phyloP scores from a whole-genome alignment of 176 grass and related monocot species.

The Oryza meridionalis region DNA sequence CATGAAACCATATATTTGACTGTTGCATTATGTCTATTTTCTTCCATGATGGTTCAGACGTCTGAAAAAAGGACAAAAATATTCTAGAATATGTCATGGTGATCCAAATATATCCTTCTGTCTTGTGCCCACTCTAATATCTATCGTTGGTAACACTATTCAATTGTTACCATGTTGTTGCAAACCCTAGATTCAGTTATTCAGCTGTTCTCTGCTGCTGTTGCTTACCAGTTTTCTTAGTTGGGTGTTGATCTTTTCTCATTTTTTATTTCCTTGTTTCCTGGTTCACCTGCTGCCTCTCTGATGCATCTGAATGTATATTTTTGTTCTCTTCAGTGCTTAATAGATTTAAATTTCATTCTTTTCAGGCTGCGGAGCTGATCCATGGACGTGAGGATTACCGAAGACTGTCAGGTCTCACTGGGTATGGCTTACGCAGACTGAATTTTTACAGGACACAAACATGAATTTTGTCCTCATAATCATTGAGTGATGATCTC shows the following conservation, averaged over 20 bases:
- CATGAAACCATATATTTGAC: slow-evolving; percentile 29
- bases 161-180: slow-evolving; percentile 22
- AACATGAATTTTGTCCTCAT: neutral
- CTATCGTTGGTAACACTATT: slow-evolving; percentile 15
- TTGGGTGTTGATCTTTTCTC: slow-evolving; percentile 8
- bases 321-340: slow-evolving; percentile 18
- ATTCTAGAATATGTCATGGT: neutral
- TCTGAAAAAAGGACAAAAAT: slow-evolving; percentile 12
- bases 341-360: slow-evolving; percentile 41
- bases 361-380: slow-evolving; percentile 57
- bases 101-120: slow-evolving; percentile 18
- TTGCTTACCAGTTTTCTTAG: slow-evolving; percentile 18
- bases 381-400: slow-evolving; percentile 60
- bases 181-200: slow-evolving; percentile 8
- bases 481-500: slow-evolving; percentile 19
- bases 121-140: slow-evolving; percentile 8
- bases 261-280: slow-evolving; percentile 8
- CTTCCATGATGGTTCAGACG: slow-evolving; percentile 21
- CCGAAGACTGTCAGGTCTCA: slow-evolving; percentile 36
- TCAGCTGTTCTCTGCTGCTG: slow-evolving; percentile 21
- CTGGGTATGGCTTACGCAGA: slow-evolving; percentile 49
- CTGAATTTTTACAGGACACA: slow-evolving; percentile 11
- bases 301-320: slow-evolving; percentile 14
- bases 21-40: slow-evolving; percentile 25
- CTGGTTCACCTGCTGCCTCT: neutral